phyloP scores from a whole-genome alignment of 805 yeast genomes.

The Cyberlindnera saturnus region DNA sequence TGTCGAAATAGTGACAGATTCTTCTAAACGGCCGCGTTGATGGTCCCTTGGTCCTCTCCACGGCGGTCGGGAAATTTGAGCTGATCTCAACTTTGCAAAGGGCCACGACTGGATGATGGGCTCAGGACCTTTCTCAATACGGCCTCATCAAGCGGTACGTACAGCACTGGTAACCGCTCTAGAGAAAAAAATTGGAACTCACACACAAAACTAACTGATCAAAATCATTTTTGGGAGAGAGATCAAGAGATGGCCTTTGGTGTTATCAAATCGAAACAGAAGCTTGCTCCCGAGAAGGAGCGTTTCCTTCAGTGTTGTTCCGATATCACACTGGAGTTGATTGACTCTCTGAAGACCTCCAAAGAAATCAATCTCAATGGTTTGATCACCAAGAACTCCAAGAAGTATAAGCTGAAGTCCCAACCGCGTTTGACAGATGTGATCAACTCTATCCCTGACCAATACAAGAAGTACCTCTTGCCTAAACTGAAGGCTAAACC shows the following conservation, averaged over 20 bases:
- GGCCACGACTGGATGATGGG: too few species aligned
- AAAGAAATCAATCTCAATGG: conserved; percentile 89
- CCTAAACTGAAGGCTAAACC: conserved; percentile 98
- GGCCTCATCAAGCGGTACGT: background rate
- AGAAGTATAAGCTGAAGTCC: conserved; percentile 82
- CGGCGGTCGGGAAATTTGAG: too few species aligned
- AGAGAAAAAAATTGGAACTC: too few species aligned
- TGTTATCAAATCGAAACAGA: conserved; percentile 42
- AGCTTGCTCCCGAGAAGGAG: conserved; percentile 86
- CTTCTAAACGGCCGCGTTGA: too few species aligned
- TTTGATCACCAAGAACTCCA: conserved; percentile 74
- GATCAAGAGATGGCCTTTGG: conserved; percentile 23
- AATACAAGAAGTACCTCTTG: conserved; percentile 80
- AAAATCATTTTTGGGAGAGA: background rate
- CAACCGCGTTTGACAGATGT: conserved; percentile 96
- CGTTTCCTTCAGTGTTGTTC: conserved; percentile 89
- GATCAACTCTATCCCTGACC: conserved; percentile 92
- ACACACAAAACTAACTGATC: too few species aligned
- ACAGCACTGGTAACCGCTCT: background rate
- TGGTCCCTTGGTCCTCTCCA: too few species aligned
- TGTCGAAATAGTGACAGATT: too few species aligned
- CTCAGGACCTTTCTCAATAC: background rate
- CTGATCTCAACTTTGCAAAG: too few species aligned
- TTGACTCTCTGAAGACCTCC: conserved; percentile 64
- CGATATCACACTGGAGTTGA: conserved; percentile 82